Evolutionary conservation across 2,329 filamentous ascomycete genomes (phyloP), one percentile per base, ranked within the genome.

Genomic region (Colletotrichum horii): DNA sequence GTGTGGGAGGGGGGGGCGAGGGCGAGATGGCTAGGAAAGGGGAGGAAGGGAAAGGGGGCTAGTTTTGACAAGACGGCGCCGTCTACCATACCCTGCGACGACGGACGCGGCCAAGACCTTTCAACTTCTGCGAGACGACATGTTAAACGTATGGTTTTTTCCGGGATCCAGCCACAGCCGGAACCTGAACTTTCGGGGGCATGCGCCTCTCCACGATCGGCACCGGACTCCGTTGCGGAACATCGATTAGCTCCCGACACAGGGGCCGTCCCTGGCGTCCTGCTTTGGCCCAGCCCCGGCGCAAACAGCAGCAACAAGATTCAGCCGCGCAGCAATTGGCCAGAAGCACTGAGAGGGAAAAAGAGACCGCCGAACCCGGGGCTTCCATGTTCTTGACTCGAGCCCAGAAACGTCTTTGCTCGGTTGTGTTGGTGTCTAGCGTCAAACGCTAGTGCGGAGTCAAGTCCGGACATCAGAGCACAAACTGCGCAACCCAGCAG

Each of bases 361-460:
- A 38, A 5, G 24, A 19, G 60, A 60, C 26, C 65, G 64, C 16
- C 11, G 22, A 56, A 48, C 56, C 74, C 74, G 58, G 70, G 65
- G 58, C 34, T 60, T 28, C 73, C 34, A 60, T 65, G 70, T 22
- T 74, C 58, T 65, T 55, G 26, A 68, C 70, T 52, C 28, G 43
- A 64, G 43, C 70, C 43, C 69, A 68, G 30, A 64, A 64, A 28
- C 70, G 30, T 74, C 48, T 48, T 36, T 67, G 74, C 70, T 74
- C 70, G 64, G 70, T 58, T 34, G 74, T 32, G 32, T 48, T 55
- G 55, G 55, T 52, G 22, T 74, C 58, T 76, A 76, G 74, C 74
- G 70, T 76, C 74, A 76, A 76, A 76, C 74, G 70, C 65, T 74
- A 69, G 74, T 74, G 74, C 64, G 48, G 65, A 74, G 64, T 60